A percentile compares a stretch with the other conserved stretches of the same genome.
These are phyloP conservation scores for Globisporangium iwayamae DNA, from an alignment of 352 stramenopile genomes.

Conservation along the genomic window DNA sequence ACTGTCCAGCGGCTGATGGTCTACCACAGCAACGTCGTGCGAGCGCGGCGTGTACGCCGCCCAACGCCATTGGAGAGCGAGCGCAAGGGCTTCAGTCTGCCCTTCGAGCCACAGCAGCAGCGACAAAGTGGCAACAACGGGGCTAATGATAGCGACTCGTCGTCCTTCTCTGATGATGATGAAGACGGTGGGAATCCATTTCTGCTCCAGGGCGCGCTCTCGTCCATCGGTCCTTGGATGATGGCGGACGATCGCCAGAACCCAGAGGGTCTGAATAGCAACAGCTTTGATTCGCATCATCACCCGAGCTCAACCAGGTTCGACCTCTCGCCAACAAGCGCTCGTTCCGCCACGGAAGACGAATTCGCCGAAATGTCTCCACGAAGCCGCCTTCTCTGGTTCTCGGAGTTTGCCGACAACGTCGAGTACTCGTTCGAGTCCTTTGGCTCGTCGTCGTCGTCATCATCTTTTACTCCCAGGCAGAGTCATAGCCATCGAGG, in stretches of 20 bases:
- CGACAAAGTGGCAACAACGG: constrained; percentile 8
- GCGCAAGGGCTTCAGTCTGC: neutral
- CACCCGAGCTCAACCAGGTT: neutral
- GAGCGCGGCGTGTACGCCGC: neutral
- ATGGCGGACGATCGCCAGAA: constrained; percentile 6
- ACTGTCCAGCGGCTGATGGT: neutral
- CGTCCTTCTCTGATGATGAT: neutral
- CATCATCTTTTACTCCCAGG: neutral
- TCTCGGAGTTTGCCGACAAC: constrained; percentile 40
- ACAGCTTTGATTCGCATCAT: constrained; percentile 5
- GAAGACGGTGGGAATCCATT: constrained; percentile 14
- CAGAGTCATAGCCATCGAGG: constrained; percentile 11
- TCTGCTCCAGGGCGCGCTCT: constrained; percentile 19
- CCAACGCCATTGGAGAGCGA: neutral
- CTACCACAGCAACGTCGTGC: neutral
- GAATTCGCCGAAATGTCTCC: constrained; percentile 39
- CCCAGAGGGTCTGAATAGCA: neutral
- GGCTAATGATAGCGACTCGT: constrained; percentile 6
- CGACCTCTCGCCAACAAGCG: neutral
- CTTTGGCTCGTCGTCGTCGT: neutral
- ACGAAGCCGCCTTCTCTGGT: constrained; percentile 57
- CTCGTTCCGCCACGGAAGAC: constrained; percentile 9
- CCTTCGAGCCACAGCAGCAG: constrained; percentile 2
- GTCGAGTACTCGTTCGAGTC: constrained; percentile 9
- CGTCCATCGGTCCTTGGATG: constrained; percentile 52